Evolutionary conservation across 306 rosid genomes (phyloP), one percentile per base, ranked within the genome.

Genomic region (Quercus alba): DNA sequence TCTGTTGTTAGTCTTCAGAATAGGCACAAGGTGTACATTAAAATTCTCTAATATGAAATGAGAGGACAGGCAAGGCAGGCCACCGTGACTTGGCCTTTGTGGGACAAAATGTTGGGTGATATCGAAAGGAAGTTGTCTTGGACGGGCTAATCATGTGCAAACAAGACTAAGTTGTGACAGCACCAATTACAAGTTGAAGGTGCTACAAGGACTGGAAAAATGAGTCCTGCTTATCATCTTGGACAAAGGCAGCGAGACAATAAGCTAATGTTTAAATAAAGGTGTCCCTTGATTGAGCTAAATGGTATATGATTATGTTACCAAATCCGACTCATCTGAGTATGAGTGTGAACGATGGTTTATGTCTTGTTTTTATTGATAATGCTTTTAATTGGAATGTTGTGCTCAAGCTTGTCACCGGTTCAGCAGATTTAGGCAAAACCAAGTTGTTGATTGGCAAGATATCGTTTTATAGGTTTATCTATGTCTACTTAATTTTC

Each of bases 131-230:
- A 41, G 46, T 8, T 8, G 41, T 35, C 41, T 41, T 41, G 46
- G 46, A 41, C 46, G 11, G 98, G 97, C 89, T 82, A 21, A 64
- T 46, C 35, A 59, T 59, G 28, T 21, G 14, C 33, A 11, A 10
- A 59, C 1, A 23, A 21, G 18, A 59, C 67, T 59, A 59, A 23
- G 67, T 23, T 59, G 5, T 11, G 67, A 21, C 67, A 59, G 67
- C 67, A 59, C 15, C 15, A 13, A 59, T 59, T 23, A 59, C 5
- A 49, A 49, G 5, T 49, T 49, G 54, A 49, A 49, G 54, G 17
- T 49, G 54, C 17, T 12, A 49, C 54, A 49, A 12, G 54, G 14
- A 49, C 46, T 41, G 46, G 46, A 8, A 41, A 41, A 41, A 41
- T 41, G 11, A 41, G 12, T 8, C 30, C 30, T 20, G 26, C 10